These are phyloP conservation scores for Pinus albicaulis DNA, from an alignment of 75 land plant genomes.

Conservation along the genomic window DNA sequence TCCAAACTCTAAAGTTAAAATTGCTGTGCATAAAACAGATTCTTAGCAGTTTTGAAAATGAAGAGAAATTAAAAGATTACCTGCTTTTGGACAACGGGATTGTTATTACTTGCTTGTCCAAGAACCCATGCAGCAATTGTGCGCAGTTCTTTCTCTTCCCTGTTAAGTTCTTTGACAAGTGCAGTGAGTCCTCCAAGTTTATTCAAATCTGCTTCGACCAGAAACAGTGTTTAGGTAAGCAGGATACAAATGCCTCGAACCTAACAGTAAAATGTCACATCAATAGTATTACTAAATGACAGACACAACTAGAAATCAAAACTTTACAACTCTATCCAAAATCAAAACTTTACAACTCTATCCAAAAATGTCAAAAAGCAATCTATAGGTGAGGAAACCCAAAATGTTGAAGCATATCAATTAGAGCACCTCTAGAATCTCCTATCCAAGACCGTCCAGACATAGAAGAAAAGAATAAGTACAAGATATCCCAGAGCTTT, in stretches of 20 bases:
- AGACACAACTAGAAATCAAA: background rate
- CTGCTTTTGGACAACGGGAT: constrained; percentile 83
- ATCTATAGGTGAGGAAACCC: background rate
- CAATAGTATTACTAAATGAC: background rate
- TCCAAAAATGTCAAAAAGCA: background rate
- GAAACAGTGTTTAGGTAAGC: background rate
- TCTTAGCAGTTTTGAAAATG: background rate
- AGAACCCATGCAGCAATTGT: constrained; percentile 86
- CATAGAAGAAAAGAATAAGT: background rate
- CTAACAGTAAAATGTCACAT: background rate
- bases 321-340: background rate
- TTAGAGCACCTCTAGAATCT: background rate
- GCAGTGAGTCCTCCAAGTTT: constrained; percentile 85
- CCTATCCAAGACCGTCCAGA: background rate
- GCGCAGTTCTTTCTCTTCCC: constrained; percentile 70
- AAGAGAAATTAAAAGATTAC: constrained; percentile 19
- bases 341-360: background rate
- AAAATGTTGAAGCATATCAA: background rate
- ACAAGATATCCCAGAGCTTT: background rate
- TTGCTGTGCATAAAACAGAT: background rate
- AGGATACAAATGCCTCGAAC: background rate
- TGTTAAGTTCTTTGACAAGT: constrained; percentile 61
- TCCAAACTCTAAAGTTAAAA: background rate
- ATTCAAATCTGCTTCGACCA: constrained; percentile 58
- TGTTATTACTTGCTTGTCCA: constrained; percentile 94